These are phyloP conservation scores for Syncephalis plumigaleata DNA, from an alignment of 371 early-diverging fungal genomes.

Conservation along the genomic window DNA sequence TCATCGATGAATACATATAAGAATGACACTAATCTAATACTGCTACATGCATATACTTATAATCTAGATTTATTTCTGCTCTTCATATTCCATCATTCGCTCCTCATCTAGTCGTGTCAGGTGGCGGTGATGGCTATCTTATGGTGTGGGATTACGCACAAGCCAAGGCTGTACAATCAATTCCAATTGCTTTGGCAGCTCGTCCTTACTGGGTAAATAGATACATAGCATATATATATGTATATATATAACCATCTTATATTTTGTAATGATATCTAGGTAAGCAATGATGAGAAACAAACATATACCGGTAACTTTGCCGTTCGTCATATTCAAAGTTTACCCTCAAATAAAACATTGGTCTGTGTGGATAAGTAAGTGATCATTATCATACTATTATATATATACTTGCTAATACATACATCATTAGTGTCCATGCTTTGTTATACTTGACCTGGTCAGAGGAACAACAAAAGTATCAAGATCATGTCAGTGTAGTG, in stretches of 20 bases:
- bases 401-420: no score
- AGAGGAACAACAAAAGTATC: no score
- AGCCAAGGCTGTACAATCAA: conserved; percentile 12
- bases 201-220: neutral
- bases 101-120: conserved; percentile 37
- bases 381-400: no score
- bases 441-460: no score
- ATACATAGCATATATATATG: neutral
- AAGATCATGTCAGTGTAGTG: no score
- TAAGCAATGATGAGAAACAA: neutral
- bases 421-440: no score
- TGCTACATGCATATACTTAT: no score
- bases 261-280: neutral
- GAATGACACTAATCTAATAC: neutral
- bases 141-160: conserved; percentile 54
- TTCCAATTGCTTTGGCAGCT: neutral
- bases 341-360: neutral
- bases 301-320: neutral
- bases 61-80: conserved; percentile 6
- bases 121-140: conserved; percentile 74
- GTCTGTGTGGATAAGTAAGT: no score
- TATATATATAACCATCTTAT: neutral
- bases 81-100: conserved; percentile 4
- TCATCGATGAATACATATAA: neutral
- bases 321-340: neutral